Conservation (phyloP, 371 early-diverging fungal species). For the Basidiobolus meristosporus region DNA sequence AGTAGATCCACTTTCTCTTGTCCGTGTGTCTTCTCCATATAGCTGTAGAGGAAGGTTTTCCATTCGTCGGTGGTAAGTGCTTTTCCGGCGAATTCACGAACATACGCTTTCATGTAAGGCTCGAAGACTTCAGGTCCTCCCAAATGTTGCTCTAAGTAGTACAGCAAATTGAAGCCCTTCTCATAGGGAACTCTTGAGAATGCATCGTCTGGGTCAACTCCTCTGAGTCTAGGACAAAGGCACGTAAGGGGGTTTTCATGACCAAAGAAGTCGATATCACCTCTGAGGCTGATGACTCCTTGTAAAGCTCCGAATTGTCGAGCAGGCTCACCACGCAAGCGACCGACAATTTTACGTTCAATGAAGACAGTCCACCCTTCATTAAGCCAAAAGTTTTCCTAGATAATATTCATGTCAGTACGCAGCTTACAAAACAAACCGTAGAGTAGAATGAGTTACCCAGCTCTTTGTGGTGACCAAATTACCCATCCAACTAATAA, state of each 20-base stretch:
- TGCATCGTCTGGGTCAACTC: constrained; percentile 87
- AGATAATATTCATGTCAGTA: neutral
- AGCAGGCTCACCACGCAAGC: constrained; percentile 63
- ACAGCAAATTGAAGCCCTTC: constrained; percentile 88
- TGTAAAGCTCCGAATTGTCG: constrained; percentile 79
- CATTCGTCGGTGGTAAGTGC: constrained; percentile 78
- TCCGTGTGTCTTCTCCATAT: constrained; percentile 36
- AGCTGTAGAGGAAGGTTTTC: constrained; percentile 59
- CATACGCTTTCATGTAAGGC: constrained; percentile 69
- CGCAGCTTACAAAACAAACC: constrained; percentile 2
- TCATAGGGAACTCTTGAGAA: constrained; percentile 88
- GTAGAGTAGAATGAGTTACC: constrained; percentile 7
- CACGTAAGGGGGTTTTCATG: constrained; percentile 52
- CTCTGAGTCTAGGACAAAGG: constrained; percentile 55
- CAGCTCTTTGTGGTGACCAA: constrained; percentile 81
- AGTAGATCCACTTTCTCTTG: constrained; percentile 41
- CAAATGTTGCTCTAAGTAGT: constrained; percentile 71
- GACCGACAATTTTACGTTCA: constrained; percentile 79
- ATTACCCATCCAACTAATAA: constrained; percentile 86
- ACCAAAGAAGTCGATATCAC: constrained; percentile 64
- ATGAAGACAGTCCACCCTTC: constrained; percentile 91
- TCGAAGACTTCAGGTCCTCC: constrained; percentile 72
- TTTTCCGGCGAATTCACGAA: constrained; percentile 63
- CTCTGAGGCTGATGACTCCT: constrained; percentile 58
- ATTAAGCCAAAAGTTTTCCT: constrained; percentile 74